These are phyloP conservation scores for Saccharomycopsis sp. DNA, from an alignment of 805 yeast genomes.

Conservation along the genomic window DNA sequence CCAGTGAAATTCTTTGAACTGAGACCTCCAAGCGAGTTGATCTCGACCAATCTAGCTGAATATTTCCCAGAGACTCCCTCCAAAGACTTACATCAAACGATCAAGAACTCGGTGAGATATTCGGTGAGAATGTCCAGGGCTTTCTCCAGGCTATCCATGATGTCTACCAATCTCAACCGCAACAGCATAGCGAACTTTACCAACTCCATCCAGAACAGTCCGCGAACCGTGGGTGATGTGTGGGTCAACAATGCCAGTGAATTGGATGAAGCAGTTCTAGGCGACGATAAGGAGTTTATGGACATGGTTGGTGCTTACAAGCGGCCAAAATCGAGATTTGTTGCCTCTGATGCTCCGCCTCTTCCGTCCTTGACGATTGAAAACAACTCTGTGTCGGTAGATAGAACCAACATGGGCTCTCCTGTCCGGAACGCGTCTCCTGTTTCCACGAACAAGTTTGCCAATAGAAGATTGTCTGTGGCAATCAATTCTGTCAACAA, in stretches of 20 bases:
- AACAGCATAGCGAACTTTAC: conserved; percentile 9
- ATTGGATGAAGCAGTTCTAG: conserved; percentile 34
- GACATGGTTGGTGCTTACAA: conserved; percentile 18
- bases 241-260: conserved; percentile 38
- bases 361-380: conserved; percentile 9
- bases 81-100: conserved; percentile 66
- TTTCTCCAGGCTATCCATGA: conserved; percentile 18
- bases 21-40: conserved; percentile 89
- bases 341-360: conserved; percentile 20
- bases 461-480: conserved; percentile 17
- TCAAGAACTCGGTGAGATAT: conserved; percentile 76
- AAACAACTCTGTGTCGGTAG: not conserved
- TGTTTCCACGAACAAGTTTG: not conserved
- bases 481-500: conserved; percentile 14
- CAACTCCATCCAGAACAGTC: conserved; percentile 13
- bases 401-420: not conserved
- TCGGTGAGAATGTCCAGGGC: conserved; percentile 52
- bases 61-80: conserved; percentile 83
- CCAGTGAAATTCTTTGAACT: conserved; percentile 49
- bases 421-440: not conserved
- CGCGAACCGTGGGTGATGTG: conserved; percentile 41
- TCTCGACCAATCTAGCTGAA: conserved; percentile 81
- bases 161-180: conserved; percentile 10
- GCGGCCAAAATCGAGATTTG: conserved; percentile 18
- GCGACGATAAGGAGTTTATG: conserved; percentile 20